Evolutionary conservation across 2,329 filamentous ascomycete species (phyloP), one percentile per base, ranked within the genome.

Genomic region (Drechslerella dactyloides): DNA sequence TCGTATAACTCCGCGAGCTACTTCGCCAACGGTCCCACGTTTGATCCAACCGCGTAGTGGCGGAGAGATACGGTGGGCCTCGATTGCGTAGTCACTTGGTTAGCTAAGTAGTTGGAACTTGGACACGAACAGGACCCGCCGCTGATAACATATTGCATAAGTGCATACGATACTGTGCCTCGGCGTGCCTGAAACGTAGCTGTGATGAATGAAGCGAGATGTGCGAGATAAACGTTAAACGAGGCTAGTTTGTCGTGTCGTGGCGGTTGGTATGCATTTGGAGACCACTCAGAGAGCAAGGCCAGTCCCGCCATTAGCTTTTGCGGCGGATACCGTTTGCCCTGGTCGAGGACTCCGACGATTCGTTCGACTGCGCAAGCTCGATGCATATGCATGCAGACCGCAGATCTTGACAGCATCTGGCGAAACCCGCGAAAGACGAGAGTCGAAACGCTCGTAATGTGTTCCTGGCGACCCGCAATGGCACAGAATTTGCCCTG

Each of bases 181-280:
- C 27, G 27, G 27, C 27, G 8, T 4, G 8, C 27, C 27, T 33
- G 27, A 33, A 33, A 33, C 27, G 27, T 33, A 33, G 17, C 6
- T 23, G n/a, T 48, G 44, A 19, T 48, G n/a, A 23, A 48, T 21
- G 17, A 23, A 23, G 44, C 44, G 44, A 48, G 44, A 42, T 42
- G 37, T 17, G n/a, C 37, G 13, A 42, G 37, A 48, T 48, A 48
- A 48, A 48, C 11, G 44, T 33, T 33, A 48, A 23, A 48, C 17
- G n/a, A 48, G 44, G 8, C 8, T 48, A 19, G 13, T 17, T 19
- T 23, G 44, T 10, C 15, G 44, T 48, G 2, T 19, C n/a, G 44
- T 48, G 44, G 44, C 37, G 44, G 19, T 23, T 21, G 15, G 44
- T 23, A 48, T 21, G 44, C 44, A 48, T 19, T 21, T 48, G 15